Evolutionary conservation across 2,329 filamentous ascomycete genomes (phyloP).

Genomic region (Botrytis aclada): DNA sequence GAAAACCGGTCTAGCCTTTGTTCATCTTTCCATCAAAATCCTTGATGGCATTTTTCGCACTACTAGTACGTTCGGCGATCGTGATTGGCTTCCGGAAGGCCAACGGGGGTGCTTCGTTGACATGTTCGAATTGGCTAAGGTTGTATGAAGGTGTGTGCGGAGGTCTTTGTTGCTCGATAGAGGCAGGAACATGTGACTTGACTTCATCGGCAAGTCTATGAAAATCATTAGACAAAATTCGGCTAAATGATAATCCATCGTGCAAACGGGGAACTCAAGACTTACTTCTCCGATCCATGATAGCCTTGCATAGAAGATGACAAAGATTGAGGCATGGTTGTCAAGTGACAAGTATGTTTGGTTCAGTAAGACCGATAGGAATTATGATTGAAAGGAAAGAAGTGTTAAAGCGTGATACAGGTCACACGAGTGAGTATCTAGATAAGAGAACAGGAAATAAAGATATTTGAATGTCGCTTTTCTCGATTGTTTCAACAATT

Average conservation of each 20-base stretch:
- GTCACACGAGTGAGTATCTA: background rate
- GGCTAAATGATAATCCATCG: background rate
- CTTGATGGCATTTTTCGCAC: background rate
- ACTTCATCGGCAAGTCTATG: background rate
- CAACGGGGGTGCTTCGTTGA: background rate
- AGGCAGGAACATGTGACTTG: background rate
- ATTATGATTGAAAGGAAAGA: background rate
- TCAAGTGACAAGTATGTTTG: background rate
- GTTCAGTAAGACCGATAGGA: background rate
- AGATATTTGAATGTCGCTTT: background rate
- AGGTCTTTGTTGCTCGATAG: background rate
- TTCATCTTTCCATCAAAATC: constrained; percentile 15
- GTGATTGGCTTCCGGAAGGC: constrained; percentile 12
- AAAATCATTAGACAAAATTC: background rate
- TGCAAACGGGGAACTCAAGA: background rate
- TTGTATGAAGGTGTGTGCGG: background rate
- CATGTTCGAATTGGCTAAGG: background rate
- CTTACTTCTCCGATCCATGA: constrained; percentile 12
- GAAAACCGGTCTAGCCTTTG: background rate
- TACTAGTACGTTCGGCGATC: background rate
- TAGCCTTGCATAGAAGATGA: constrained; percentile 20
- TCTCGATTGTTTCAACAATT: background rate
- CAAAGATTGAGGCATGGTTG: constrained; percentile 16
- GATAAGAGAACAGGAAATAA: background rate
- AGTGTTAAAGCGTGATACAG: background rate